Evolutionary conservation across 2,329 filamentous ascomycete species (phyloP).

Genomic region (Pestalotiopsis sp.): DNA sequence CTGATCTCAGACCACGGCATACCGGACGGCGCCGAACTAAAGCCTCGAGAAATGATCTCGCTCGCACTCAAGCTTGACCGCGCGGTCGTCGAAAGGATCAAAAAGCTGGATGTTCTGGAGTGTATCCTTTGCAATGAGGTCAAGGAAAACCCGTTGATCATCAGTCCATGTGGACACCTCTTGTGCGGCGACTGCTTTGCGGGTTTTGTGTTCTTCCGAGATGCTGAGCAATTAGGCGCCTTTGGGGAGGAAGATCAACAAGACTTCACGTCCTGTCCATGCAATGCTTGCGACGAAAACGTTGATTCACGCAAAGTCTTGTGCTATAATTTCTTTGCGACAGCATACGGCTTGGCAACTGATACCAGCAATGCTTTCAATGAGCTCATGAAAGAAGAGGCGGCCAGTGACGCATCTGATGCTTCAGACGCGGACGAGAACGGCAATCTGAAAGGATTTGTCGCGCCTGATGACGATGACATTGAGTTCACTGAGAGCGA

Average conservation of each 20-base stretch:
- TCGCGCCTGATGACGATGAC: slow-evolving; percentile 12
- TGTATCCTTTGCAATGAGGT: slow-evolving; percentile 26
- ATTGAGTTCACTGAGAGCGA: neutral
- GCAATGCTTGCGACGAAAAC: slow-evolving; percentile 13
- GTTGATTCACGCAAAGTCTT: slow-evolving; percentile 26
- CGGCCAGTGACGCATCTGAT: slow-evolving; percentile 14
- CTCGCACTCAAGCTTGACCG: slow-evolving; percentile 24
- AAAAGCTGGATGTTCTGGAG: slow-evolving; percentile 19
- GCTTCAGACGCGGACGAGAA: slow-evolving; percentile 21
- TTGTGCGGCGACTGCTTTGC: slow-evolving; percentile 31
- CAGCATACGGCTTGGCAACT: slow-evolving; percentile 19
- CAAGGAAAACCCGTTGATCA: slow-evolving; percentile 26
- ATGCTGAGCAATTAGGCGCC: neutral
- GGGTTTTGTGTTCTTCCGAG: slow-evolving; percentile 18
- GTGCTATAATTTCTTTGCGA: slow-evolving; percentile 24
- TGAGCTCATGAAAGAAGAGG: slow-evolving; percentile 10
- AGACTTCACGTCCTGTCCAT: neutral
- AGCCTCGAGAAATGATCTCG: slow-evolving; percentile 28
- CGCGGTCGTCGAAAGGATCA: slow-evolving; percentile 21
- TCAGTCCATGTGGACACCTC: slow-evolving; percentile 33
- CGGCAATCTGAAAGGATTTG: slow-evolving; percentile 11
- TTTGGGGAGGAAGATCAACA: slow-evolving; percentile 9
- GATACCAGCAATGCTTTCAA: slow-evolving; percentile 6
- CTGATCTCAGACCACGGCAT: slow-evolving; percentile 52
- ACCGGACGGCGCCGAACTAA: slow-evolving; percentile 28